These are phyloP conservation scores for Capsaspora owczarzaki DNA, from an alignment of 78 protist species.

Conservation along the genomic window DNA sequence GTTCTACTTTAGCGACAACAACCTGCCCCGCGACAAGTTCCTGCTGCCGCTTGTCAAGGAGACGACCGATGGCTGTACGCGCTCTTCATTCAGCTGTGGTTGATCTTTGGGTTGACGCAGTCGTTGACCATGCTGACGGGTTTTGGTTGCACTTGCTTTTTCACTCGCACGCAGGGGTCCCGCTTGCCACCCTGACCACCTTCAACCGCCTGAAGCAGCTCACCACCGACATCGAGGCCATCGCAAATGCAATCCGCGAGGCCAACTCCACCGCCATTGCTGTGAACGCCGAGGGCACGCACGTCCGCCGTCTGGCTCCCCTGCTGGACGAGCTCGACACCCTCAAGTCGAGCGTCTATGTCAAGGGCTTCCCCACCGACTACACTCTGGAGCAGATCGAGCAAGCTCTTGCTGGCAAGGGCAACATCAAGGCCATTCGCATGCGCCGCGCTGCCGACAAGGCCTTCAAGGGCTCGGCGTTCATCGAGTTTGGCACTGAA, in stretches of 20 bases:
- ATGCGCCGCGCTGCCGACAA: not conserved
- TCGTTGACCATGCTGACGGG: no score
- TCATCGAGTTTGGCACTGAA: not conserved
- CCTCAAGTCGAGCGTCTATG: no score
- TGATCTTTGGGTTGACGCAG: no score
- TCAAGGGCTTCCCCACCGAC: not conserved
- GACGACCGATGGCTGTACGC: not conserved
- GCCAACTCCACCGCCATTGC: no score
- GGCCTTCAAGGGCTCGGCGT: not conserved
- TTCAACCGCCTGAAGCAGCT: not conserved
- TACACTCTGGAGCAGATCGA: not conserved
- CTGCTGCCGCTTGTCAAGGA: not conserved
- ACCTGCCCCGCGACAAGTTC: not conserved
- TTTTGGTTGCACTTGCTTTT: no score
- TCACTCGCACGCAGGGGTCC: not conserved
- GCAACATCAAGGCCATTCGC: not conserved
- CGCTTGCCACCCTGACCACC: not conserved
- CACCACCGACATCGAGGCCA: not conserved
- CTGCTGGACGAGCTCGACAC: no score
- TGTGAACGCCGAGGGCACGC: no score
- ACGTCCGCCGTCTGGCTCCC: no score
- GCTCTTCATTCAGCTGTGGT: no score
- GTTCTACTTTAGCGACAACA: conserved; percentile 2
- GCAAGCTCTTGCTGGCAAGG: not conserved
- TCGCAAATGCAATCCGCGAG: not conserved